Base-by-base conservation (phyloP, 2,329 filamentous ascomycete genomes). In the Penicillium sp. region DNA sequence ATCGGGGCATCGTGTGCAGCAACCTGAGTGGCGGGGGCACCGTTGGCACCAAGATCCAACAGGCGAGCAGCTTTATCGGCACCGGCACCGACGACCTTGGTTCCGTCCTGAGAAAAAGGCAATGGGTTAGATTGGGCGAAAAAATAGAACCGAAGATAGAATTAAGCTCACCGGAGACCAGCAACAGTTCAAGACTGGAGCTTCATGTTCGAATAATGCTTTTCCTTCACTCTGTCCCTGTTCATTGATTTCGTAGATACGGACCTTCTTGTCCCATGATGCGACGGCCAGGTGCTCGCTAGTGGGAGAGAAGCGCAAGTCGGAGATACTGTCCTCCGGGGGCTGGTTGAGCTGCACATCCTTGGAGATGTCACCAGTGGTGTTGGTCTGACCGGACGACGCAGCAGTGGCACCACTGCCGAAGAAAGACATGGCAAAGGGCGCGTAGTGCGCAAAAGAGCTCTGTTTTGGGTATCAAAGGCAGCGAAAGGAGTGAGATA, bases 191-290 rank as follows among this genome's bases (percentile, higher is more conserved):
- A 98, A 74, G 3, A 95, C 90, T 3, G 90, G 89, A 36, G 79
- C 87, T 56, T 89, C 85, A 70, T 94, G 88, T 58, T 94, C 86
- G 64, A 93, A 94, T 49, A 85, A 75, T 53, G 89, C 89, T 63
- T 90, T 91, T 40, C 89, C 89, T 66, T 89, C 82, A 63, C 86
- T 91, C 65, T 86, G 80, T 35, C 89, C 89, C 56, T 82, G 82
- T 46, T 72, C 73, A 55, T 85, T 82, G 65, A 97, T 89, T 69
- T 97, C 89, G 73, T 97, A 98, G 66, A 98, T 91, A 64, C 90
- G 86, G 54, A 97, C 89, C 69, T 95, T 95, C 75, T 94, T 95
- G 72, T 98, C 93, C 93, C 93, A 98, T 60, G 89, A 95, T 39
- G 89, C 77, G 28, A 96, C 87, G 20, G 91, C 89, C 14, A 98